These are phyloP conservation scores for Barnettozyma botsteinii DNA, from an alignment of 805 yeast species.

Conservation along the genomic window DNA sequence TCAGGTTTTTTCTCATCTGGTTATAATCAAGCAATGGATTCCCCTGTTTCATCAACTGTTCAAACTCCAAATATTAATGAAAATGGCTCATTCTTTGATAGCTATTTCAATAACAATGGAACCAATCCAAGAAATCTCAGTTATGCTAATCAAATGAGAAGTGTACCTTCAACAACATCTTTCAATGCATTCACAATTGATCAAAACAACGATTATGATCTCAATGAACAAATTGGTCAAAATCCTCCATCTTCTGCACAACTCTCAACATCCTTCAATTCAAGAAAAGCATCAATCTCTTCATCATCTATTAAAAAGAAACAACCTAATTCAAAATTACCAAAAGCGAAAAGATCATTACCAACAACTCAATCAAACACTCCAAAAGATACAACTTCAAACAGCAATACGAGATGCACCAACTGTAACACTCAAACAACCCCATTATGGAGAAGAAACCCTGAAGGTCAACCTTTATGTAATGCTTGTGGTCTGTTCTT, in stretches of 20 bases:
- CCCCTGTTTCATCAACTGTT: constrained; percentile 22
- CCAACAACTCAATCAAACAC: constrained; percentile 17
- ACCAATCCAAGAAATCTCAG: constrained; percentile 11
- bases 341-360: constrained; percentile 19
- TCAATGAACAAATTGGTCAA: background rate
- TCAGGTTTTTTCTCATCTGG: constrained; percentile 17
- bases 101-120: constrained; percentile 13
- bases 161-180: constrained; percentile 16
- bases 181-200: constrained; percentile 8
- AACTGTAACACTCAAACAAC: constrained; percentile 91
- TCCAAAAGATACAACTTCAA: constrained; percentile 14
- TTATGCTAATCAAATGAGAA: constrained; percentile 23
- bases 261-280: constrained; percentile 15
- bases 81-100: constrained; percentile 23
- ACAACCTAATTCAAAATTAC: constrained; percentile 14
- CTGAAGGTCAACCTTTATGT: constrained; percentile 88
- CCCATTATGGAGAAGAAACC: constrained; percentile 91
- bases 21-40: constrained; percentile 12
- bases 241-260: background rate
- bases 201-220: constrained; percentile 1
- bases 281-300: constrained; percentile 15
- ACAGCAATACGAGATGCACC: constrained; percentile 45
- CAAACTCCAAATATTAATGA: constrained; percentile 20
- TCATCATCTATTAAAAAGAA: constrained; percentile 23
- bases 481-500: constrained; percentile 94